Evolutionary conservation across 352 stramenopile genomes (phyloP).

Genomic region (Globisporangium megalacanthum): DNA sequence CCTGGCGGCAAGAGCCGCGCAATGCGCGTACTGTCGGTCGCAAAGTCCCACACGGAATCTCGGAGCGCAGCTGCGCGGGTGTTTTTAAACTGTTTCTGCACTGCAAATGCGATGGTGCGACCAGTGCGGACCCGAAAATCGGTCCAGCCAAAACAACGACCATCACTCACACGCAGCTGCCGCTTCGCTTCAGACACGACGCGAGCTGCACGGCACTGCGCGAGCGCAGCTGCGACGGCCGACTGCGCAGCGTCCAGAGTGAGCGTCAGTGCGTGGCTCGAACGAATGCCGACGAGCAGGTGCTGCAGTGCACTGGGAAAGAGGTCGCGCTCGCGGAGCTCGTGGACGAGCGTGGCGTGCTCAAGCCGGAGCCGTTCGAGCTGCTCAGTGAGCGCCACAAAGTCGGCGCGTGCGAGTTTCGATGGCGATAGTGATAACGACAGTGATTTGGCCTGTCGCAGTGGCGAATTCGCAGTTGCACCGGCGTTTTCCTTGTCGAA

Average conservation of each 20-base stretch:
- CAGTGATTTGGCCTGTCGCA: background rate
- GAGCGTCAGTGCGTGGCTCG: conserved; percentile 16
- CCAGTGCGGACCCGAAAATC: conserved; percentile 33
- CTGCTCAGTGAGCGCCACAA: conserved; percentile 33
- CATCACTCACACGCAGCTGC: conserved; percentile 26
- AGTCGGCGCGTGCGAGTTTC: conserved; percentile 21
- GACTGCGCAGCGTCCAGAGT: conserved; percentile 24
- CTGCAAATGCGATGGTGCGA: conserved; percentile 41
- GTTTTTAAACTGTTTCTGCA: conserved; percentile 35
- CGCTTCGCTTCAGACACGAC: conserved; percentile 24
- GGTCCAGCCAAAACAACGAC: conserved; percentile 34
- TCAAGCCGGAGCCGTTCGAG: conserved; percentile 39
- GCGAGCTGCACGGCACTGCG: conserved; percentile 27
- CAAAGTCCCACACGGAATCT: conserved; percentile 30
- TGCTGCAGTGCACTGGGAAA: conserved; percentile 49
- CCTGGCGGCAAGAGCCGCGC: conserved; percentile 27
- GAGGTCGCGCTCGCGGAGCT: conserved; percentile 42
- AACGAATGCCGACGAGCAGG: conserved; percentile 35
- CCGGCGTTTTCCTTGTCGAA: conserved; percentile 1
- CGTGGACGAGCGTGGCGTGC: conserved; percentile 34
- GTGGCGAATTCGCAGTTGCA: background rate
- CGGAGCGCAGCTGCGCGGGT: conserved; percentile 21
- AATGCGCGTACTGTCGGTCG: conserved; percentile 29
- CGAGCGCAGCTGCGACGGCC: conserved; percentile 24
- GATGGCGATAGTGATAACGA: background rate